Base-by-base conservation (phyloP, 805 yeast species). In the Wickerhamiella cacticola region DNA sequence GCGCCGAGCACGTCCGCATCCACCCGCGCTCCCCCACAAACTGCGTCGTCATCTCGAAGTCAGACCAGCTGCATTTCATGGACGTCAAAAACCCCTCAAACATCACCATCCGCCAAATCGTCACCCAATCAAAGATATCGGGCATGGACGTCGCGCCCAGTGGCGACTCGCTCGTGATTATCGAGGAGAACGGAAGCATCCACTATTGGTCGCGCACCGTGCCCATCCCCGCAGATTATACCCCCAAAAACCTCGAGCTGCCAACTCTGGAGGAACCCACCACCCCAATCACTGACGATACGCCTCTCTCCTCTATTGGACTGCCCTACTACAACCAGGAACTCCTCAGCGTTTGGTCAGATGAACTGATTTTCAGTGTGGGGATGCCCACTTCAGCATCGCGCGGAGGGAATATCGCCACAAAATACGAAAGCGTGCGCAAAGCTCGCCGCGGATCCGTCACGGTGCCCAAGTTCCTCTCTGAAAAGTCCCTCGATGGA, bases 1-100 rank as follows among this genome's bases (percentile, higher is more conserved):
- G 96, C 10, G 96, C 97, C 0, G 72, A 82, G 8, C 82, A 74
- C 59, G 92, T 82, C 1, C 72, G 82, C 43, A 70, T 89, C 52
- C 96, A 89, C 65, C 96, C 97, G 5, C 81, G 82, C 51, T 60
- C 87, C 44, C 82, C 95, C 5, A 82, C 83, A 33, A 78, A 82
- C 29, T 75, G 86, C 40, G 62, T 86, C 3, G 78, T 84, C 6
- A 81, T 85, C 0, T 82, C 96, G 0, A 71, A 71, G 18, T 63
- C 75, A 19, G 97, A 97, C 15, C 89, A 86, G 51, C 68, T 92
- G 50, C 95, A 87, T 58, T 80, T 87, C 54, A 74, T 86, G 22
- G 96, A 92, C 62, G 73, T 83, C 56, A 78, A 76, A 51, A 84
- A 85, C 61, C 94, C 89, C n/a, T 68, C 80, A 9, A 74, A 70